phyloP scores from a whole-genome alignment of 257 asterid species.

The Solanum paucissectum region DNA sequence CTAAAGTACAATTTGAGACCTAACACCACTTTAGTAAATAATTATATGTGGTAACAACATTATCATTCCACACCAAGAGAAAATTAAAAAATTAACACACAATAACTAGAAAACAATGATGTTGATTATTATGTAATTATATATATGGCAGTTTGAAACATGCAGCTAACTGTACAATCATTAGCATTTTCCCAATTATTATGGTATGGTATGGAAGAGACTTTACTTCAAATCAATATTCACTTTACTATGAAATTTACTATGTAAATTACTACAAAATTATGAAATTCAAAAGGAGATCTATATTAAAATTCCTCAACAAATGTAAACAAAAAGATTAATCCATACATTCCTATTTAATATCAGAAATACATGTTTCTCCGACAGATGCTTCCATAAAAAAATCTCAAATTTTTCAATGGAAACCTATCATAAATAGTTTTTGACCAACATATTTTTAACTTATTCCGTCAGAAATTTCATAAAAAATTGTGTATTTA shows the following conservation, averaged over 20 bases:
- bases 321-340: background rate
- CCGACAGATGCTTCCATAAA: background rate
- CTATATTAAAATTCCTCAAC: background rate
- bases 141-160: background rate
- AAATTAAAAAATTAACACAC: background rate
- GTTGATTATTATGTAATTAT: background rate
- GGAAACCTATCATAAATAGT: rapidly evolving
- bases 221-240: conserved; percentile 3
- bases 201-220: background rate
- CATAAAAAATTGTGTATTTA: background rate
- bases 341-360: background rate
- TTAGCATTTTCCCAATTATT: background rate
- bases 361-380: background rate
- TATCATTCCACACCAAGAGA: background rate
- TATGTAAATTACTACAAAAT: background rate
- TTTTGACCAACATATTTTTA: background rate
- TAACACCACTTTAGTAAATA: background rate
- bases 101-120: background rate
- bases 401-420: background rate
- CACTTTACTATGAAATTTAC: background rate
- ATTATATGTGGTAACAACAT: background rate
- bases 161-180: background rate
- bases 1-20: background rate
- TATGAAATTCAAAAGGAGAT: background rate
- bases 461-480: background rate